Conservation (phyloP, 164 flowering plant species). For the Umbellularia californica region DNA sequence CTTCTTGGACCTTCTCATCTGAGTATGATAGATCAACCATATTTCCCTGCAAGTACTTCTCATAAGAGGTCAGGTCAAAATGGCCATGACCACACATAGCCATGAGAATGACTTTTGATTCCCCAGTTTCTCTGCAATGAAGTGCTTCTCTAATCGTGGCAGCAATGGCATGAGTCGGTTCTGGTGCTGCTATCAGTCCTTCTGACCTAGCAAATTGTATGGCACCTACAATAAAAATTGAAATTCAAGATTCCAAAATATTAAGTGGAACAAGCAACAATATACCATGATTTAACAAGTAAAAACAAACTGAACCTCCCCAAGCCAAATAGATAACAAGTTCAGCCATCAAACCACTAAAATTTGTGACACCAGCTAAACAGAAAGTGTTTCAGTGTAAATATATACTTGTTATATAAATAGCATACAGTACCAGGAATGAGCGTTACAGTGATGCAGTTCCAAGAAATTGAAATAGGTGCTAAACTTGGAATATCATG, state of each 20-base stretch:
- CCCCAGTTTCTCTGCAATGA: slow-evolving; percentile 73
- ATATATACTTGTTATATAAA: too few species aligned
- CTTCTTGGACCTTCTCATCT: slow-evolving; percentile 50
- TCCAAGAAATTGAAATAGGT: too few species aligned
- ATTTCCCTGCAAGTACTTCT: slow-evolving; percentile 77
- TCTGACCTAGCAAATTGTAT: slow-evolving; percentile 83
- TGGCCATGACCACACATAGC: slow-evolving; percentile 99
- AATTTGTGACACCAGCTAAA: too few species aligned
- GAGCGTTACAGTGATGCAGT: too few species aligned
- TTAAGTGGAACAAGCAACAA: neutral
- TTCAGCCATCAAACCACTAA: neutral
- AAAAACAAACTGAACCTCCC: neutral
- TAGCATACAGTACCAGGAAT: too few species aligned
- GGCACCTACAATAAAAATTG: slow-evolving; percentile 54
- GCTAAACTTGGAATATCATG: too few species aligned
- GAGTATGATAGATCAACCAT: slow-evolving; percentile 71
- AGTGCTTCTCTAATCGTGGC: slow-evolving; percentile 94
- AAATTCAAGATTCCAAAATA: neutral
- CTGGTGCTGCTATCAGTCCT: slow-evolving; percentile 94
- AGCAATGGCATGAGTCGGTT: slow-evolving; percentile 97
- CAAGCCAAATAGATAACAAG: neutral
- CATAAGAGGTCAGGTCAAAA: slow-evolving; percentile 88
- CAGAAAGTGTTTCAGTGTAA: too few species aligned
- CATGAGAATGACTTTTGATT: slow-evolving; percentile 79
- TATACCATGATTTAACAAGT: neutral